Conservation (phyloP, 1,139 yeast genomes). For the Geotrichum candidum region DNA sequence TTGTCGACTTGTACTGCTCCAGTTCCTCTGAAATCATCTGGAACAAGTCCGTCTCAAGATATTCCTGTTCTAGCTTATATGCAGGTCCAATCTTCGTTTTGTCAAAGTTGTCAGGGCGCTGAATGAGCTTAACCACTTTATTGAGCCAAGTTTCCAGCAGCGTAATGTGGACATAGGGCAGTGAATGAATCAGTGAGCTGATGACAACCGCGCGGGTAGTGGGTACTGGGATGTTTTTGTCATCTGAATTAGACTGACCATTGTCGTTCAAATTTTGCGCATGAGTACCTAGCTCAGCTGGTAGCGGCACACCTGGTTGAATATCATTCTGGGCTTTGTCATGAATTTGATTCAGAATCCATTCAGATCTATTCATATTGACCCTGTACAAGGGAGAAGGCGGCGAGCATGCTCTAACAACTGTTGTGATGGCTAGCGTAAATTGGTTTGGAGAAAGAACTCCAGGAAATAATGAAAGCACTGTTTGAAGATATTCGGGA, state of each 20-base stretch:
- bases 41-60: constrained; percentile 37
- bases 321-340: constrained; percentile 29
- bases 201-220: constrained; percentile 51
- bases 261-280: constrained; percentile 26
- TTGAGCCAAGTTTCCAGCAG: constrained; percentile 46
- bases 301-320: constrained; percentile 33
- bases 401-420: constrained; percentile 49
- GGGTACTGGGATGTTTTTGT: constrained; percentile 33
- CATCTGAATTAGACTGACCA: constrained; percentile 23
- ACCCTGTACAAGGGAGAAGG: constrained; percentile 36
- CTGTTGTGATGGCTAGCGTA: constrained; percentile 51
- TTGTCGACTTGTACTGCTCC: constrained; percentile 54
- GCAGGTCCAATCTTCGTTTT: constrained; percentile 10
- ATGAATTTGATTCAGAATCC: constrained; percentile 41
- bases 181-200: constrained; percentile 44
- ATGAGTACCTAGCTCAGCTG: constrained; percentile 35
- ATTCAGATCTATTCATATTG: constrained; percentile 35
- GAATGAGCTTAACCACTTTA: constrained; percentile 42
- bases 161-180: constrained; percentile 50
- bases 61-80: constrained; percentile 30
- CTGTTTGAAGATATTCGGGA: constrained; percentile 36
- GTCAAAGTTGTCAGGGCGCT: constrained; percentile 23
- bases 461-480: constrained; percentile 50
- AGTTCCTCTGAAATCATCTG: constrained; percentile 43
- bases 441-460: constrained; percentile 53